Percentiles rank a stretch among this genome's conserved stretches.
Evolutionary conservation across 192 early-diverging fungal genomes (phyloP).

Genomic region (Spizellomyces punctatus): DNA sequence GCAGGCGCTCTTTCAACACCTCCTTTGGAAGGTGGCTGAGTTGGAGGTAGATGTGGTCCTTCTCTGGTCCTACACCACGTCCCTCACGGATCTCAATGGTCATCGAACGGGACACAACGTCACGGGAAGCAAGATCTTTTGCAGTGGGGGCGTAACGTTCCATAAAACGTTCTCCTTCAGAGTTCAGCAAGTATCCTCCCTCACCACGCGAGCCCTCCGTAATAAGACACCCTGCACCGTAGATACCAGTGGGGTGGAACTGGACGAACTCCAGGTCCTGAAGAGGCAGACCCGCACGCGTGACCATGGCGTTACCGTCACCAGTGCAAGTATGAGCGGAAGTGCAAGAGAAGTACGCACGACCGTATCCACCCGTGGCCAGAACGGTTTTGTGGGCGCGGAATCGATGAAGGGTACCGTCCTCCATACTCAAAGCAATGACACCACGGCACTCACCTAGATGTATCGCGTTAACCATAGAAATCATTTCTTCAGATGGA

Average conservation of each 20-base stretch:
- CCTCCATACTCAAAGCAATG: slow-evolving; percentile 96
- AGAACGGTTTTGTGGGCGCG: slow-evolving; percentile 96
- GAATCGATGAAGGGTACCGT: slow-evolving; percentile 97
- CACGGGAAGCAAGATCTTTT: slow-evolving; percentile 97
- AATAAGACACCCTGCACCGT: slow-evolving; percentile 96
- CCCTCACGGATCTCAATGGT: slow-evolving; percentile 98
- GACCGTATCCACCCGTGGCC: slow-evolving; percentile 99
- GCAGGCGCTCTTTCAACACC: slow-evolving; percentile 84
- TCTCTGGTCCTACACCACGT: slow-evolving; percentile 93
- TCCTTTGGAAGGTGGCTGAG: slow-evolving; percentile 92
- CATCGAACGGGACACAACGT: slow-evolving; percentile 98
- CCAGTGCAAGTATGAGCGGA: slow-evolving; percentile 99
- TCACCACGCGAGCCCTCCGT: slow-evolving; percentile 97
- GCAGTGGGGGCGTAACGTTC: slow-evolving; percentile 98
- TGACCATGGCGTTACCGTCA: slow-evolving; percentile 99
- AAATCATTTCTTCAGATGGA: background rate
- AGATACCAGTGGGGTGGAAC: slow-evolving; percentile 99
- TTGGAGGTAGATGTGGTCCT: slow-evolving; percentile 96
- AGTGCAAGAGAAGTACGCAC: slow-evolving; percentile 98
- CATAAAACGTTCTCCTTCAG: slow-evolving; percentile 98
- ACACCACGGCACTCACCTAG: slow-evolving; percentile 87
- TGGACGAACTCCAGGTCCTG: slow-evolving; percentile 99
- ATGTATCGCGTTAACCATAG: background rate
- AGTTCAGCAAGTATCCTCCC: slow-evolving; percentile 96
- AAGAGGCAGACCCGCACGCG: slow-evolving; percentile 92